Evolutionary conservation across 177 flowering plant species (phyloP), one percentile per base, ranked within the genome.

Genomic region (Vitis hybrid): DNA sequence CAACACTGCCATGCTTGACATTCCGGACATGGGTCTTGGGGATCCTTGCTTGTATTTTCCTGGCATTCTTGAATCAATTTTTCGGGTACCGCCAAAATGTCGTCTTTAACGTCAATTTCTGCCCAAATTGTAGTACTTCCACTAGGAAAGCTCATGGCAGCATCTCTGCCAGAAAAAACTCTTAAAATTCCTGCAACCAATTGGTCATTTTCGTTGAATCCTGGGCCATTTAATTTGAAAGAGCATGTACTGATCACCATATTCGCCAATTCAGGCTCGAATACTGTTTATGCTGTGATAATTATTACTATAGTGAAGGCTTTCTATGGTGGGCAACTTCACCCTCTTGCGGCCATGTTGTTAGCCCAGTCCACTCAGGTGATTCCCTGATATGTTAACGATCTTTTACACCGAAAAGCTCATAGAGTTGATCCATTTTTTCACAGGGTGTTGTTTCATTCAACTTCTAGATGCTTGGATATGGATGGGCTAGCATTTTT

Each of bases 401-500:
- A 24, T n/a, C 11, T 20, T 17, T 15, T 7, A 53, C 49, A 9
- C 47, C 8, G 47, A 38, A 38, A 38, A 5, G 47, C 47, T 38
- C 47, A 38, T 38, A 38, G 8, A 38, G 47, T 28, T 38, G 47
- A 9, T 38, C 47, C 47, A 38, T 38, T 38, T 38, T 38, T 38
- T 38, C 8, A 38, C 10, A 0, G 47, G 47, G 13, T 53, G 1
- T 56, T 67, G 4, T 63, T 71, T 24, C 18, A 10, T 60, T 31
- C 8, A 53, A 18, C 38, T 11, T 19, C 13, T 54, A 86, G 87
- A 51, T 86, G 82, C 81, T 84, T 70, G 89, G 89, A 44, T 86
- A 82, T 76, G 87, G 89, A 6, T 86, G 86, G 86, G 89, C 89
- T 47, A 87, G 89, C 12, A 17, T 86, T 28, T 84, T 82, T 71